These are phyloP conservation scores for Saccharomyces eubayanus DNA, from an alignment of 805 yeast genomes.

Conservation along the genomic window DNA sequence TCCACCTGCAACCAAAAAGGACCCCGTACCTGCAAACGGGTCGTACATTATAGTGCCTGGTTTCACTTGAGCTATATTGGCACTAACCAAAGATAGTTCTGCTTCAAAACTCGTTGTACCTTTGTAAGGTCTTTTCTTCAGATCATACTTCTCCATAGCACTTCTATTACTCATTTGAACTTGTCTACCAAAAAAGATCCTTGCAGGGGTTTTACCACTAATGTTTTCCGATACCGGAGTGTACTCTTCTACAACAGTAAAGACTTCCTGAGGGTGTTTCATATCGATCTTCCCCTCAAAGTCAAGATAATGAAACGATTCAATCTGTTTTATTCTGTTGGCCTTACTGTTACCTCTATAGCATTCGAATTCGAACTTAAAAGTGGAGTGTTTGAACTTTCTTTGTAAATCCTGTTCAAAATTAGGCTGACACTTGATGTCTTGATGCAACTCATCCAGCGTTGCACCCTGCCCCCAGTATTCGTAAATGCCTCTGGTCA, in stretches of 20 bases:
- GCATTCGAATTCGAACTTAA: constrained; percentile 76
- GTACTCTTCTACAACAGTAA: constrained; percentile 71
- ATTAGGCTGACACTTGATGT: constrained; percentile 27
- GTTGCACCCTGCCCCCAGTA: constrained; percentile 63
- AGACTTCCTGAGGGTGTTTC: constrained; percentile 66
- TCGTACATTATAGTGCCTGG: constrained; percentile 69
- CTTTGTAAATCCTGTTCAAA: constrained; percentile 11
- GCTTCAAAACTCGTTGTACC: constrained; percentile 98
- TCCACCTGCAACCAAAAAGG: constrained; percentile 82
- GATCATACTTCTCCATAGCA: constrained; percentile 67
- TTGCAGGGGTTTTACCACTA: constrained; percentile 42
- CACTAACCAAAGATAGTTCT: constrained; percentile 77
- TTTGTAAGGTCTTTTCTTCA: constrained; percentile 73
- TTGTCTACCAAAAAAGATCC: constrained; percentile 69
- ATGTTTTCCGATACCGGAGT: constrained; percentile 36
- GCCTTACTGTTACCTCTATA: constrained; percentile 57
- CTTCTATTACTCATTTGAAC: constrained; percentile 56
- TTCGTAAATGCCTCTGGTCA: constrained; percentile 72
- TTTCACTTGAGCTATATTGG: constrained; percentile 73
- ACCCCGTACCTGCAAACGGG: constrained; percentile 96
- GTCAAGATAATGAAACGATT: constrained; percentile 59
- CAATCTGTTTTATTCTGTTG: constrained; percentile 51
- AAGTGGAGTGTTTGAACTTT: constrained; percentile 40
- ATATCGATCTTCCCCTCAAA: constrained; percentile 71
- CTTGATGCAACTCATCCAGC: constrained; percentile 49